These are phyloP conservation scores for Sabuloglossum arenarium DNA, from an alignment of 495 filamentous ascomycete genomes.

Conservation along the genomic window DNA sequence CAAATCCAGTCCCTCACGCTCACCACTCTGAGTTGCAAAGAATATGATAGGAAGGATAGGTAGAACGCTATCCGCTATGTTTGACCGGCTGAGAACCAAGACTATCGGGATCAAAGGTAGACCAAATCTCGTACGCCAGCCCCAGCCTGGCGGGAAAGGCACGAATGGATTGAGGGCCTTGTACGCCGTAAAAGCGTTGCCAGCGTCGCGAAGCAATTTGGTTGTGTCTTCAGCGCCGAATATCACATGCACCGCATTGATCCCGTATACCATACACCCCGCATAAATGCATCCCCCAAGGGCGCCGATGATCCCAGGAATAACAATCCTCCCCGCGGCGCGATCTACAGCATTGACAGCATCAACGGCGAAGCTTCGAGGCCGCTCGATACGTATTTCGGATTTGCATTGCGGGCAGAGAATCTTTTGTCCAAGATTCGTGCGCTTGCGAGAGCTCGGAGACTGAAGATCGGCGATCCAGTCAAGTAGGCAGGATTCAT, in stretches of 20 bases:
- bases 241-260: slow-evolving; percentile 36
- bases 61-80: slow-evolving; percentile 33
- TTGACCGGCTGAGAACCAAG: slow-evolving; percentile 37
- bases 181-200: slow-evolving; percentile 20
- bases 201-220: slow-evolving; percentile 16
- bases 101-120: slow-evolving; percentile 40
- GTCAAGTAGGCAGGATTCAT: slow-evolving; percentile 73
- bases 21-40: slow-evolving; percentile 28
- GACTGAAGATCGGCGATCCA: slow-evolving; percentile 76
- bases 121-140: slow-evolving; percentile 25
- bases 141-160: slow-evolving; percentile 1
- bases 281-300: slow-evolving; percentile 16
- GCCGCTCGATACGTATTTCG: slow-evolving; percentile 52
- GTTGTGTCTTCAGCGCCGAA: slow-evolving; percentile 39
- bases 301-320: slow-evolving; percentile 24
- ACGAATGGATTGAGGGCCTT: slow-evolving; percentile 10
- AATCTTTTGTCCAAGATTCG: slow-evolving; percentile 31
- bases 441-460: slow-evolving; percentile 28
- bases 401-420: slow-evolving; percentile 76
- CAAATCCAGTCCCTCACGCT: slow-evolving; percentile 21
- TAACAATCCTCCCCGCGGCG: slow-evolving; percentile 32
- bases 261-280: slow-evolving; percentile 35
- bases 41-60: slow-evolving; percentile 42
- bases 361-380: slow-evolving; percentile 43
- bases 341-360: slow-evolving; percentile 31